A percentile compares a stretch with the other conserved stretches of the same genome.
Evolutionary conservation across 345 rosid species (phyloP).

Genomic region (Eucalyptus coolabah): DNA sequence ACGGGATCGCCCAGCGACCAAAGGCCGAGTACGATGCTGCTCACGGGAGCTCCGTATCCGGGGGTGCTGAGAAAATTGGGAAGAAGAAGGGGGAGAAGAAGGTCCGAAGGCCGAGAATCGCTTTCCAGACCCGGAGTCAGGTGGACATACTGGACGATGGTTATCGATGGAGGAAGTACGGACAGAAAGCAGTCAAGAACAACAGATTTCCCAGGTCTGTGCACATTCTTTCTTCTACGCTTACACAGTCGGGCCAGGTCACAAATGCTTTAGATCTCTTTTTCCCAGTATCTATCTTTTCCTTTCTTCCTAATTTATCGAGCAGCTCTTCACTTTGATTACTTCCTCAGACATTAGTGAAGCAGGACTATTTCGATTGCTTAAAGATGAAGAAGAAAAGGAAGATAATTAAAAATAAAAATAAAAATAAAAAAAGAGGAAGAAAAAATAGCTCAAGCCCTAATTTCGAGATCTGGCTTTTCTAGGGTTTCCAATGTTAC

Average conservation of each 20-base stretch:
- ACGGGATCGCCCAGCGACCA: not conserved
- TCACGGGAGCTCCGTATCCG: not conserved
- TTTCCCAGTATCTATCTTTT: not conserved
- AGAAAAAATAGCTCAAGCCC: not conserved
- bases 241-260: not conserved
- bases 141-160: conserved; percentile 69
- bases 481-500: not conserved
- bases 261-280: not conserved
- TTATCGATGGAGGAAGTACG: conserved; percentile 71
- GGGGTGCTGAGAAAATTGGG: not conserved
- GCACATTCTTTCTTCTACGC: not conserved
- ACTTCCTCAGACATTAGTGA: not conserved
- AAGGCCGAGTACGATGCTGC: not conserved
- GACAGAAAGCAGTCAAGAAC: conserved; percentile 64
- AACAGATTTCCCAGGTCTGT: conserved; percentile 37
- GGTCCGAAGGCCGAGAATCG: conserved; percentile 30
- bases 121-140: conserved; percentile 60
- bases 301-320: not conserved
- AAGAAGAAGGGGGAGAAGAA: conserved; percentile 26
- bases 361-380: not conserved
- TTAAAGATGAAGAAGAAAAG: not conserved
- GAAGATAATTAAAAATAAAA: not conserved
- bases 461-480: not conserved
- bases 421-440: not conserved
- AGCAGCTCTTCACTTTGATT: not conserved